Evolutionary conservation across 805 yeast species (phyloP).

Genomic region (Maudiozyma saulgeensis): DNA sequence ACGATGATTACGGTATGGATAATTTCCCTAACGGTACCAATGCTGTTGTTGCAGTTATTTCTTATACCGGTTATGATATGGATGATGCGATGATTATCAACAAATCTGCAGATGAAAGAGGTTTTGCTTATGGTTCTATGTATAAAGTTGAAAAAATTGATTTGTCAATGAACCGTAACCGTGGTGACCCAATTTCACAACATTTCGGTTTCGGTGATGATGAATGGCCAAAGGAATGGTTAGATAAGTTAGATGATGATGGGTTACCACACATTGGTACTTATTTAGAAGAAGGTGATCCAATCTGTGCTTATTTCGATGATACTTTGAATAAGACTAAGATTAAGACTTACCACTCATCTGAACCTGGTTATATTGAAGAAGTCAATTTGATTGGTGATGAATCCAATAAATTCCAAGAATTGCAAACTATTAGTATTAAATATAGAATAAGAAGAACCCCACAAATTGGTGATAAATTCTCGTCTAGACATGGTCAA

Average conservation of each 20-base stretch:
- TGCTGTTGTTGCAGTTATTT: slow-evolving; percentile 97
- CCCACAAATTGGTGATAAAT: slow-evolving; percentile 95
- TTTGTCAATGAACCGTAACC: slow-evolving; percentile 60
- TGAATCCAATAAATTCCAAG: slow-evolving; percentile 54
- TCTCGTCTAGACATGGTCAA: slow-evolving; percentile 96
- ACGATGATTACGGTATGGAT: slow-evolving; percentile 96
- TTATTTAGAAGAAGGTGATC: slow-evolving; percentile 89
- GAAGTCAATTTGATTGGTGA: slow-evolving; percentile 90
- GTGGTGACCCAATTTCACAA: slow-evolving; percentile 91
- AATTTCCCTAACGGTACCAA: slow-evolving; percentile 97
- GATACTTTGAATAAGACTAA: slow-evolving; percentile 85
- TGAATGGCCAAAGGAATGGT: slow-evolving; percentile 88
- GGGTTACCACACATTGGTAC: slow-evolving; percentile 89
- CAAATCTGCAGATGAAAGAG: slow-evolving; percentile 95
- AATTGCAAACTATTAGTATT: slow-evolving; percentile 76
- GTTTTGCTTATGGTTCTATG: slow-evolving; percentile 95
- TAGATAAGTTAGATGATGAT: slow-evolving; percentile 77
- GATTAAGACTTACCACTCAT: slow-evolving; percentile 84
- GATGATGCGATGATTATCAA: slow-evolving; percentile 99
- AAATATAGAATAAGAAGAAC: slow-evolving; percentile 86
- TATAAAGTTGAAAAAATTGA: slow-evolving; percentile 92
- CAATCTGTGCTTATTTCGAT: slow-evolving; percentile 85
- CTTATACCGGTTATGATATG: slow-evolving; percentile 99
- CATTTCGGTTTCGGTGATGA: slow-evolving; percentile 92
- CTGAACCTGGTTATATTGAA: slow-evolving; percentile 90